Evolutionary conservation across 345 rosid genomes (phyloP), one percentile per base, ranked within the genome.

Genomic region (Arabidopsis thaliana): DNA sequence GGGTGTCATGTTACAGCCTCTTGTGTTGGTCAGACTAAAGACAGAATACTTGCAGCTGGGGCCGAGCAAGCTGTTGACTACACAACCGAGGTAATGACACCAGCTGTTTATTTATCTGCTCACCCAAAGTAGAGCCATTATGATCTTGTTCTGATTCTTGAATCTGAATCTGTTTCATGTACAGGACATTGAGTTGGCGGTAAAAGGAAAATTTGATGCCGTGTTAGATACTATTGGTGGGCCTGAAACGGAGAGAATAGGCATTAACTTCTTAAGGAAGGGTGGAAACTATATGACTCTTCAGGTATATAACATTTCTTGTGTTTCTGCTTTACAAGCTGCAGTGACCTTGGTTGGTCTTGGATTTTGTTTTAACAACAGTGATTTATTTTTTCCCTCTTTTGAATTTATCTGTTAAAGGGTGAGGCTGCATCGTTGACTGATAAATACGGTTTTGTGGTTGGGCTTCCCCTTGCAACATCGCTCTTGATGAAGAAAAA

Each of bases 201-300:
- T 94, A 33, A 91, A 83, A 77, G 96, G 95, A 74, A 88, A 82
- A 79, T 95, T 91, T 77, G 97, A 91, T 78, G 92, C 91, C 53
- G 99, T 91, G 67, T 78, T 95, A 79, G 99, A 95, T 81, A 95
- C 99, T 57, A 91, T 95, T 81, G 99, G 99, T 59, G 89, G 81
- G 25, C 83, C 88, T 53, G 97, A 91, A 74, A 91, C 97, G 1
- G 97, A 95, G 82, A 86, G 96, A 81, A 62, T 83, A 24, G 91
- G 97, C 71, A 78, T 85, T 67, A 88, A 83, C 71, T 80, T 95
- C 79, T 83, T 95, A 83, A 87, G 82, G 71, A 86, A 88, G 70
- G 96, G 97, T 34, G 97, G 98, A 67, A 85, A 90, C 82, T 90
- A 89, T 74, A 91, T 94, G 99, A 94, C 97, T 37, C 97, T 91